Conservation (phyloP, 2,329 filamentous ascomycete genomes). For the Didymella exigua region DNA sequence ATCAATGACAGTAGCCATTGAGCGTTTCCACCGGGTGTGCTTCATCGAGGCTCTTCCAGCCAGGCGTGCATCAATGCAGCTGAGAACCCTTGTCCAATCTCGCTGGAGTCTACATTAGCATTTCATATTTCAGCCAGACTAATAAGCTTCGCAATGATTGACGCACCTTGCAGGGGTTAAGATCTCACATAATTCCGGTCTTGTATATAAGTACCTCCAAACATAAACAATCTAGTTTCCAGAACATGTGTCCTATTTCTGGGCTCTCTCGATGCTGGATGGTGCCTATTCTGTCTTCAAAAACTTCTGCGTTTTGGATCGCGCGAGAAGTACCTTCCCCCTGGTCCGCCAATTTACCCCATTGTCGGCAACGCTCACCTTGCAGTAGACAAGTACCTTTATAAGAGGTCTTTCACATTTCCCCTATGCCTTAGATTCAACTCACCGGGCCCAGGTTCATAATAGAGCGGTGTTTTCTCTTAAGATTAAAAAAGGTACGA, state of each 20-base stretch:
- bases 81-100: too few relatives aligned
- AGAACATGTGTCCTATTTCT: too few relatives aligned
- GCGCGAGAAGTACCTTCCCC: slow-evolving; percentile 35
- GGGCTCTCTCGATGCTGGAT: neutral
- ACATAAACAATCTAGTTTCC: too few relatives aligned
- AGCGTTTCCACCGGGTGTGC: too few relatives aligned
- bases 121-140: too few relatives aligned
- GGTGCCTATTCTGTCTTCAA: slow-evolving; percentile 19
- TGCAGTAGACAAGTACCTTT: slow-evolving; percentile 22
- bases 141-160: too few relatives aligned
- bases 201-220: too few relatives aligned
- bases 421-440: neutral
- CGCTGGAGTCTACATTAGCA: too few relatives aligned
- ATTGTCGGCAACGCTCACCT: slow-evolving; percentile 37
- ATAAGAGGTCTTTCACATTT: slow-evolving; percentile 15
- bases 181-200: too few relatives aligned
- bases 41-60: too few relatives aligned
- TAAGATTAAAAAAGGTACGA: slow-evolving; percentile 27
- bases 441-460: slow-evolving; percentile 17
- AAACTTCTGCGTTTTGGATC: slow-evolving; percentile 28
- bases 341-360: slow-evolving; percentile 34
- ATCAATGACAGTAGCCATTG: neutral
- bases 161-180: too few relatives aligned
- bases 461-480: slow-evolving; percentile 26
- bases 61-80: too few relatives aligned